Evolutionary conservation across 208 protist species (phyloP).

Genomic region (Leptomonas seymouri): DNA sequence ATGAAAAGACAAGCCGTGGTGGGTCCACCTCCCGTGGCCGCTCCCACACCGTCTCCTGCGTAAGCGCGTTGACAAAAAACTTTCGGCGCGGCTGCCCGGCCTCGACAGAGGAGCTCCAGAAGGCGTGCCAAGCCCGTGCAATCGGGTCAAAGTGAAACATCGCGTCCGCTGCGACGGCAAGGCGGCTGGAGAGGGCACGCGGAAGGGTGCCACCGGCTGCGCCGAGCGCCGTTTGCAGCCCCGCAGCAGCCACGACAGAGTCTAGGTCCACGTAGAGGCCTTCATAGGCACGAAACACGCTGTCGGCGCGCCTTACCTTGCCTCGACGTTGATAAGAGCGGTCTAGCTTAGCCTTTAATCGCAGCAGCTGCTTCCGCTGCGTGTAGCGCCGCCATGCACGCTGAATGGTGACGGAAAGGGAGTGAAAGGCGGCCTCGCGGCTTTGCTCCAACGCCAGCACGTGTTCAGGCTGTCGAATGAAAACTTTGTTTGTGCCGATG

Average conservation of each 20-base stretch:
- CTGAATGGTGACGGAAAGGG: slow-evolving; percentile 86
- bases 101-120: slow-evolving; percentile 39
- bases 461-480: slow-evolving; percentile 93
- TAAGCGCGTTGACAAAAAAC: slow-evolving; percentile 59
- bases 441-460: slow-evolving; percentile 89
- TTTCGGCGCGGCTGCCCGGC: slow-evolving; percentile 33
- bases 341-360: slow-evolving; percentile 51
- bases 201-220: slow-evolving; percentile 23
- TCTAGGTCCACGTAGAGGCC: slow-evolving; percentile 70
- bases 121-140: slow-evolving; percentile 63
- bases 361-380: slow-evolving; percentile 58
- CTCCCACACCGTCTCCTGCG: slow-evolving; percentile 44
- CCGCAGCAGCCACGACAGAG: slow-evolving; percentile 27
- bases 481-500: slow-evolving; percentile 94
- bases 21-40: slow-evolving; percentile 36
- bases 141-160: slow-evolving; percentile 65
- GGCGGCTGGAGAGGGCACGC: slow-evolving; percentile 35
- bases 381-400: slow-evolving; percentile 76
- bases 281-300: slow-evolving; percentile 78
- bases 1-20: slow-evolving; percentile 54
- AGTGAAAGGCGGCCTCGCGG: slow-evolving; percentile 83
- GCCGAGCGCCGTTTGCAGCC: slow-evolving; percentile 9
- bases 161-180: slow-evolving; percentile 22
- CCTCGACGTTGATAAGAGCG: slow-evolving; percentile 42
- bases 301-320: slow-evolving; percentile 75